Conservation (phyloP, 2,329 filamentous ascomycete genomes). For the Reticulascus tulasneorum region DNA sequence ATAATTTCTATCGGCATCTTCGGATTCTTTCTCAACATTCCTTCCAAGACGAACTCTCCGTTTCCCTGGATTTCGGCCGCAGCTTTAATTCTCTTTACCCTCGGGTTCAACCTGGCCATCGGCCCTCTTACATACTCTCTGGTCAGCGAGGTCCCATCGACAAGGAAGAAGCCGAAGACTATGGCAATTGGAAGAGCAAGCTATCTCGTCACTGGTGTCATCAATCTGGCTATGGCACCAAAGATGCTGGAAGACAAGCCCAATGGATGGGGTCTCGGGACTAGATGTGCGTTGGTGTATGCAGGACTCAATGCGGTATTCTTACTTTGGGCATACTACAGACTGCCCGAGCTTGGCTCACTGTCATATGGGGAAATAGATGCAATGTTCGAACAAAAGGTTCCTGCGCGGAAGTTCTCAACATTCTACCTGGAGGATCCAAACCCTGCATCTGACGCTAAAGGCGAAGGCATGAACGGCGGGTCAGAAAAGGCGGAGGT, state of each 20-base stretch:
- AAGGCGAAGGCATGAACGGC: no score
- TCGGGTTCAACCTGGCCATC: conserved; percentile 39
- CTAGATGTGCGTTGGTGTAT: conserved; percentile 16
- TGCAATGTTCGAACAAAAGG: conserved; percentile 17
- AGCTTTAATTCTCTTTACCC: conserved; percentile 33
- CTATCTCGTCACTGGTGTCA: conserved; percentile 14
- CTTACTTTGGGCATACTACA: conserved; percentile 17
- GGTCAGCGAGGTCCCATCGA: conserved; percentile 35
- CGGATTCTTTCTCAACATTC: conserved; percentile 24
- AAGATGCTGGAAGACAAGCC: conserved; percentile 16
- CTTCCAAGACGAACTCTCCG: conserved; percentile 13
- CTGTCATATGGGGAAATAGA: conserved; percentile 18
- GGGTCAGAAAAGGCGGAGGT: no score
- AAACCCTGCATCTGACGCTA: no score
- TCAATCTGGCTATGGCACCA: conserved; percentile 16
- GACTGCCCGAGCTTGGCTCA: conserved; percentile 19
- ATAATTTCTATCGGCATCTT: conserved; percentile 31
- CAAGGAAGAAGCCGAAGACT: conserved; percentile 18
- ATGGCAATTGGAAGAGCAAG: conserved; percentile 15
- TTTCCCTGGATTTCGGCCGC: conserved; percentile 29
- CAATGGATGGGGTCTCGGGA: conserved; percentile 16
- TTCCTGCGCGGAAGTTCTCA: conserved; percentile 17
- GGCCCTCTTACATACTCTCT: conserved; percentile 33
- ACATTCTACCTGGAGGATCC: not conserved
- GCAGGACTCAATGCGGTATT: conserved; percentile 10